Evolutionary conservation across 305 asterid genomes (phyloP).

Genomic region (Striga hermonthica): DNA sequence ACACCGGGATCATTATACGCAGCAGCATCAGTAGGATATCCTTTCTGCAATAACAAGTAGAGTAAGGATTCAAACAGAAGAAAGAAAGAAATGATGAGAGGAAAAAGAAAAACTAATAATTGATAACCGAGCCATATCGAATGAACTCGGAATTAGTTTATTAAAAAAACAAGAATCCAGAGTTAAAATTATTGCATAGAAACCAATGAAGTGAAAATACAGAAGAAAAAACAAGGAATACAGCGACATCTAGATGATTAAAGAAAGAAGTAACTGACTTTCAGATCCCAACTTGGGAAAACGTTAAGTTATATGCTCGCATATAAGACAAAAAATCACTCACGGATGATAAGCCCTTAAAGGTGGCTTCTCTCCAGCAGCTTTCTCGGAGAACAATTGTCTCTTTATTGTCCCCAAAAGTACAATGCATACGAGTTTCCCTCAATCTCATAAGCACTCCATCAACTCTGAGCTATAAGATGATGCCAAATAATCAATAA

Average conservation of each 20-base stretch:
- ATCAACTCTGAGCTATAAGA: slow-evolving; percentile 91
- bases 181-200: slow-evolving; percentile 15
- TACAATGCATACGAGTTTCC: slow-evolving; percentile 90
- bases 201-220: slow-evolving; percentile 23
- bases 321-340: slow-evolving; percentile 31
- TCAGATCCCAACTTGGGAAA: slow-evolving; percentile 22
- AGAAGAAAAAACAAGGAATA: slow-evolving; percentile 1
- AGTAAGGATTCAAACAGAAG: slow-evolving; percentile 9
- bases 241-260: neutral
- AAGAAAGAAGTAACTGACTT: slow-evolving; percentile 15
- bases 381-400: slow-evolving; percentile 75
- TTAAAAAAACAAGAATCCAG: slow-evolving; percentile 10
- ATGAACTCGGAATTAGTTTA: slow-evolving; percentile 7
- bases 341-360: slow-evolving; percentile 67
- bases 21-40: slow-evolving; percentile 79
- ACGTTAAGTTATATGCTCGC: slow-evolving; percentile 1
- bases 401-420: slow-evolving; percentile 47
- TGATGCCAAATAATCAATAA: slow-evolving; percentile 30
- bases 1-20: slow-evolving; percentile 83
- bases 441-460: slow-evolving; percentile 96
- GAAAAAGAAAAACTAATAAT: too few relatives aligned
- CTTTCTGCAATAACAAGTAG: slow-evolving; percentile 51
- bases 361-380: slow-evolving; percentile 93
- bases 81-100: neutral
- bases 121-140: slow-evolving; percentile 11